Base-by-base conservation (phyloP, 495 filamentous ascomycete species). In the Cryomyces antarcticus region DNA sequence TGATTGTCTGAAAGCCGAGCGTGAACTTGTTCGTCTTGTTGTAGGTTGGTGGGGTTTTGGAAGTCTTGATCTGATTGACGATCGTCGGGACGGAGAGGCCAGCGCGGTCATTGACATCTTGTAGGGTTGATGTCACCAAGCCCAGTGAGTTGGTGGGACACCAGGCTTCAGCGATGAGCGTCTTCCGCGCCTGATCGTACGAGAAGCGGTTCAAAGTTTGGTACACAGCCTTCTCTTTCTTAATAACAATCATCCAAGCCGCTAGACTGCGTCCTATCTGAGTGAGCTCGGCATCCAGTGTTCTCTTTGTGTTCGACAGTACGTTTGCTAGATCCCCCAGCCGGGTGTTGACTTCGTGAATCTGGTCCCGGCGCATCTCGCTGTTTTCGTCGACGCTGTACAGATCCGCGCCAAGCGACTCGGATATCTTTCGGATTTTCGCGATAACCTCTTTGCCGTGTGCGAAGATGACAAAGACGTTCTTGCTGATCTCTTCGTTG, bases 201-300 rank as follows among this genome's bases (percentile, higher is more conserved):
- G 85, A 95, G 60, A 89, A 95, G 44, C 79, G 73, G 62, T 99
- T 99, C 49, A 99, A 68, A 0, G 92, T 93, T 57, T 92, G 75
- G 57, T 94, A 96, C n/a, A 93, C 82, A 4, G 82, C 83, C 69
- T 99, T 99, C 65, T 99, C 89, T 62, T 99, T 99, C 69, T 80
- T 84, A 49, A 96, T 75, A 39, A 96, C 73, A 31, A 96, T 76
- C 81, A 95, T 84, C 92, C 89, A 96, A 12, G 84, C 82, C 30
- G 84, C 78, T 43, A 99, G 69, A 27, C 77, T 87, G 36, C 83
- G 78, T 2, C 82, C 80, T 55, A 96, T 95, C 56, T 89, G 85
- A 7, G 80, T 80, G 38, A 99, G 72, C 62, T 99, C 89, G 12
- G 79, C 84, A 59, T 93, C 79, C 39, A 96, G 73, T 7, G 92